Evolutionary conservation across 805 yeast genomes (phyloP), one percentile per base, ranked within the genome.

Genomic region (Geotrichum ghanense): DNA sequence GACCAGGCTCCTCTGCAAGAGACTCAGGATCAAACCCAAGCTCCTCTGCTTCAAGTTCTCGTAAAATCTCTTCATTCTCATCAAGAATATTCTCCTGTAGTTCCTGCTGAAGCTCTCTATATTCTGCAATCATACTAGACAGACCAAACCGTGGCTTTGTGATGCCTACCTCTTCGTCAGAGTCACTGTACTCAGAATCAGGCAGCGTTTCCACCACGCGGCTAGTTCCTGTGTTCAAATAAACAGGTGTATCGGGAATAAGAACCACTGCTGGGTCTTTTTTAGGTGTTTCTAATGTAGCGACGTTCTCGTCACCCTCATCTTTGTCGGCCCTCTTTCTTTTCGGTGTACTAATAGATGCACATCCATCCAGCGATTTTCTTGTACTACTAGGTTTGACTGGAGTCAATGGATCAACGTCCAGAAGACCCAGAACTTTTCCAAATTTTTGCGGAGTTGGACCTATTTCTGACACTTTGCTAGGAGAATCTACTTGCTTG

Each of bases 371-470:
- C 17, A 31, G 17, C 17, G 37, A 31, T 12, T 31, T 16, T n/a
- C 37, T 5, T 12, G 12, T 7, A 6, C 5, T 31, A 7, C 17
- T 31, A 6, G 37, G 12, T 31, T 12, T 31, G 19, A 31, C 16
- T 12, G 37, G 37, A 17, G 27, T 62, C 4, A 67, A 65, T 10
- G 61, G 40, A 16, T 50, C 53, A 51, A 78, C 67, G 50, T 85
- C 95, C 57, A 86, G 81, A 3, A 86, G 69, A 16, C 92, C 79
- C 26, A 83, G 60, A 0, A 84, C 83, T 46, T 81, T 74, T 0
- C 95, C 95, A 50, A 80, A 72, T 7, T 85, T 72, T 54, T 86
- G 95, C 0, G 95, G 95, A 0, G 95, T 86, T 0, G 95, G 95
- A 0, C 95, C 95, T 10, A 85, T 59, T 50, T 78, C 83, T 0